A percentile compares a stretch with the other conserved stretches of the same genome.
These are phyloP conservation scores for Phaffia australis DNA, from an alignment of 768 basidiomycete species.

Conservation along the genomic window DNA sequence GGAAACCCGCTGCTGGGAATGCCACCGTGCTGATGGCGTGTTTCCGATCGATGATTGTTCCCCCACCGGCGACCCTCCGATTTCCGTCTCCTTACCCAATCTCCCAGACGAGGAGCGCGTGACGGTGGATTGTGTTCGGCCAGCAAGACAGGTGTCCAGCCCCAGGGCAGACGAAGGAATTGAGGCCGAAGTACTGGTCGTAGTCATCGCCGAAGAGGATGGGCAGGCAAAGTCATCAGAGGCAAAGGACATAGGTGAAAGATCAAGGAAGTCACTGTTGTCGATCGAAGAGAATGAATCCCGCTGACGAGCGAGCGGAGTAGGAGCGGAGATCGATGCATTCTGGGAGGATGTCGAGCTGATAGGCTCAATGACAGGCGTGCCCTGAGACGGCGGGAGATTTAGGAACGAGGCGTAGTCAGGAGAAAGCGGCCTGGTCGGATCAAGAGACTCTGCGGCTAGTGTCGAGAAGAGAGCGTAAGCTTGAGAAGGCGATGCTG, in stretches of 20 bases:
- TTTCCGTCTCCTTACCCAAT: neutral
- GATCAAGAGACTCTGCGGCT: no score
- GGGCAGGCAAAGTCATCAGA: constrained; percentile 1
- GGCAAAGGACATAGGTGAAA: constrained; percentile 5
- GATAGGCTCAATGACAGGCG: neutral
- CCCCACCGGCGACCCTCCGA: neutral
- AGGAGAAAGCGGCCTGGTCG: neutral
- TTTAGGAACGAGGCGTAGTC: constrained; percentile 4
- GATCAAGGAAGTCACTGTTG: neutral
- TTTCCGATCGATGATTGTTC: no score
- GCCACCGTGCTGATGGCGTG: constrained; percentile 26
- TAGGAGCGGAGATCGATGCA: neutral
- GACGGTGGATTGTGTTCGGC: no score
- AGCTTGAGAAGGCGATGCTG: constrained; percentile 9
- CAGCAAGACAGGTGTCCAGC: neutral
- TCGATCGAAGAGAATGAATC: neutral
- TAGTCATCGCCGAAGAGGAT: constrained; percentile 3
- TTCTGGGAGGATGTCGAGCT: constrained; percentile 2
- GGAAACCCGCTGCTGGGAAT: constrained; percentile 22
- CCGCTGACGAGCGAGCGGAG: neutral
- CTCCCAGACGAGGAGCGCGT: neutral
- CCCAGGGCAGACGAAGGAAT: neutral
- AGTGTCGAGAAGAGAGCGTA: neutral
- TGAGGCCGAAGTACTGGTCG: neutral
- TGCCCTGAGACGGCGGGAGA: neutral